Evolutionary conservation across 2,329 filamentous ascomycete genomes (phyloP).

Genomic region (Blumeriella jaapii): DNA sequence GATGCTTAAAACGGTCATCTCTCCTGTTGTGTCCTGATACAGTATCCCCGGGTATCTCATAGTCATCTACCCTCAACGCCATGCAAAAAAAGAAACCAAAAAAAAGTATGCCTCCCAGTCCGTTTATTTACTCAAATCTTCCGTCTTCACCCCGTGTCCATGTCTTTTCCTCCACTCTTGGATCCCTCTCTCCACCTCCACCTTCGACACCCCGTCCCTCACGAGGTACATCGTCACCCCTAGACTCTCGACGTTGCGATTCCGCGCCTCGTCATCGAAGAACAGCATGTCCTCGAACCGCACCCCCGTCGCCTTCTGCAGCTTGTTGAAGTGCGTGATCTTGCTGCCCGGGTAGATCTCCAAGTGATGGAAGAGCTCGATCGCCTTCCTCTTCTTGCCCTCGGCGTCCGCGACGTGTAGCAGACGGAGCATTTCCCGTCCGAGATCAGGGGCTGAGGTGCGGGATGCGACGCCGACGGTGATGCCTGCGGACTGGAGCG

Average conservation of each 20-base stretch:
- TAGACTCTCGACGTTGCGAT: conserved; percentile 66
- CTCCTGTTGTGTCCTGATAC: no score
- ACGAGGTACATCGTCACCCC: conserved; percentile 64
- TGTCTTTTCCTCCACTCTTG: conserved; percentile 63
- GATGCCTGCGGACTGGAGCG: conserved; percentile 34
- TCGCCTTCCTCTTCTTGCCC: conserved; percentile 31
- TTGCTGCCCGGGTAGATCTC: conserved; percentile 71
- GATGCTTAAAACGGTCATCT: no score
- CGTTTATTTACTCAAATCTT: not conserved
- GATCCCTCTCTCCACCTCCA: conserved; percentile 70
- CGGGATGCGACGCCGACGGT: conserved; percentile 66
- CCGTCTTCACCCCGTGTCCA: conserved; percentile 13
- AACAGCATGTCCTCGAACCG: conserved; percentile 81
- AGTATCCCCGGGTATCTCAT: no score
- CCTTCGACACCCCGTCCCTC: conserved; percentile 62
- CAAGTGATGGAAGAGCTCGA: conserved; percentile 49
- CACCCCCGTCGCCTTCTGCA: conserved; percentile 61
- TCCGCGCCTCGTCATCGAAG: conserved; percentile 85
- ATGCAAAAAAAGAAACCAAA: not conserved
- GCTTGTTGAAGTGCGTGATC: conserved; percentile 68
- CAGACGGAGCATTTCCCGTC: conserved; percentile 66
- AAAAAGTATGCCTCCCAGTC: not conserved
- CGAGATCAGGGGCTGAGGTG: conserved; percentile 69
- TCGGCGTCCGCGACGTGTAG: conserved; percentile 42
- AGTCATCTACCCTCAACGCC: conserved; percentile 3